A percentile compares a stretch with the other conserved stretches of the same genome.
These are phyloP conservation scores for Trichoderma asperellum DNA, from an alignment of 2,329 filamentous ascomycete genomes.

Conservation along the genomic window DNA sequence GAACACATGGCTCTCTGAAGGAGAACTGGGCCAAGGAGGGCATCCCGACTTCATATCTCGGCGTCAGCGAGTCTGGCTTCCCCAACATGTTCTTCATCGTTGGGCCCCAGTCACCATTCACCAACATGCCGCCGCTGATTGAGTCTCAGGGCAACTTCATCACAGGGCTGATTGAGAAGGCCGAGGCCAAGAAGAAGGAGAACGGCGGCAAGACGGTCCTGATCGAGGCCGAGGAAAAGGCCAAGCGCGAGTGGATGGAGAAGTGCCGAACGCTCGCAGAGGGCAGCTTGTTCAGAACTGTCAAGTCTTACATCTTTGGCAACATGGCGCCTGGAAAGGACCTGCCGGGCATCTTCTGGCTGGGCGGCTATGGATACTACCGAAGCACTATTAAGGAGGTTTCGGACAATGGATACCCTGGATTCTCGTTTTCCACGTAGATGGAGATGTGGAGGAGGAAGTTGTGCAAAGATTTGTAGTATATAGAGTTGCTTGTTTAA, in stretches of 20 bases:
- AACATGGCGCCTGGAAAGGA: not conserved
- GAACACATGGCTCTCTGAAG: not conserved
- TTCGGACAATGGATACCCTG: not conserved
- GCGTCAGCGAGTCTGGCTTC: not conserved
- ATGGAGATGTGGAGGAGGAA: not conserved
- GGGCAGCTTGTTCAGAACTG: not conserved
- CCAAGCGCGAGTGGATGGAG: not conserved
- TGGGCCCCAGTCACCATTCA: not conserved
- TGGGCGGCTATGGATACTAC: not conserved
- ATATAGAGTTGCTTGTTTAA: not conserved
- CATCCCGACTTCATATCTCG: not conserved
- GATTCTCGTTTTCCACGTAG: not conserved
- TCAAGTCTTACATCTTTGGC: not conserved
- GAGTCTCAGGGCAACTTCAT: not conserved
- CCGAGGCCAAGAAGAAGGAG: not conserved
- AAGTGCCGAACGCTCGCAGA: not conserved
- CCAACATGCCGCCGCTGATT: not conserved
- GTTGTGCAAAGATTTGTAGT: not conserved
- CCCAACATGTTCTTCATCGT: slow-evolving; percentile 9
- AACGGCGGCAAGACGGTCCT: not conserved
- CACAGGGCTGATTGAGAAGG: not conserved
- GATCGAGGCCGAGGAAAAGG: not conserved
- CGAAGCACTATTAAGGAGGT: not conserved
- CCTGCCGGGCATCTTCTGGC: not conserved
- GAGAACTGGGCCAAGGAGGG: not conserved